Percentiles rank a stretch among this genome's conserved stretches.
These are phyloP conservation scores for Solanum hybrid DNA, from an alignment of 305 asterid genomes.

Conservation along the genomic window DNA sequence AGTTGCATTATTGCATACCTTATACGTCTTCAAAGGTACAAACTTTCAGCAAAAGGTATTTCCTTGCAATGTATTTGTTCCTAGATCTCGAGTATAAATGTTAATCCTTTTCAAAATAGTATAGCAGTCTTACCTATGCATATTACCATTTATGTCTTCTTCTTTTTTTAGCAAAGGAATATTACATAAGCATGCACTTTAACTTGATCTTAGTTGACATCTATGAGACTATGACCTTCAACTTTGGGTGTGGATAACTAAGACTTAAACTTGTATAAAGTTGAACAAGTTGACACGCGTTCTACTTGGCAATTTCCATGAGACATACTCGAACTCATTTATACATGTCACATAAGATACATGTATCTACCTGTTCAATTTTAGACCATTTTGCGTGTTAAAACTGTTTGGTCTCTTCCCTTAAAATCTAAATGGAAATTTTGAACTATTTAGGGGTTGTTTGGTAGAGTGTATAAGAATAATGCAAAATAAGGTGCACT, in stretches of 20 bases:
- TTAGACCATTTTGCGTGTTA: too few relatives aligned
- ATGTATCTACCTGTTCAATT: background rate
- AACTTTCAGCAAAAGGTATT: background rate
- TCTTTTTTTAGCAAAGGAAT: background rate
- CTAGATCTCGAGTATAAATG: background rate
- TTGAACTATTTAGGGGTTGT: too few relatives aligned
- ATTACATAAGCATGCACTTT: background rate
- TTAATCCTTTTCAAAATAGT: background rate
- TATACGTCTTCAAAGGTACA: background rate
- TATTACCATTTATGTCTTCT: background rate
- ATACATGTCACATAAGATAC: background rate
- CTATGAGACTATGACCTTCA: background rate
- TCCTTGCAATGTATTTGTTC: background rate
- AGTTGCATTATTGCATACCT: background rate
- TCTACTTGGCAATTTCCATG: background rate
- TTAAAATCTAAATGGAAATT: too few relatives aligned
- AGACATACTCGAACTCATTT: background rate
- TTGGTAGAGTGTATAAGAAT: too few relatives aligned
- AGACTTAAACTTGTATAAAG: background rate
- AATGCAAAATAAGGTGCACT: too few relatives aligned
- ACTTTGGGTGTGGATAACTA: background rate
- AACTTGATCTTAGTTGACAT: background rate
- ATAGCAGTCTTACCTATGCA: background rate
- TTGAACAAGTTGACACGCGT: background rate
- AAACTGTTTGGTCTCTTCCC: too few relatives aligned